Conservation (phyloP, 768 basidiomycete species). For the Tephrocybe sp. region DNA sequence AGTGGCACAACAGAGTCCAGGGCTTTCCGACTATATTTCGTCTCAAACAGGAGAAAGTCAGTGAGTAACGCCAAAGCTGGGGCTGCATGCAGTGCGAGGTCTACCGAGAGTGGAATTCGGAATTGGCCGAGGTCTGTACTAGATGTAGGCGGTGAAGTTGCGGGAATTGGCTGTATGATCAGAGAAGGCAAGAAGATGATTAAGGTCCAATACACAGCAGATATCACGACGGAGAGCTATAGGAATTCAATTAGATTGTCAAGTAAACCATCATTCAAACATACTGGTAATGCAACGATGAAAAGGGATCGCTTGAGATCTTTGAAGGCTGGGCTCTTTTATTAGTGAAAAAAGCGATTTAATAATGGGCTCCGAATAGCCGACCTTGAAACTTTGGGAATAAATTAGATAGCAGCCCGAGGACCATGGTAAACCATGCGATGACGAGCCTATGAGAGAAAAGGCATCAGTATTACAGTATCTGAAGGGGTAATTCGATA, state of each 20-base stretch:
- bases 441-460: constrained; percentile 30
- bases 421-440: constrained; percentile 33
- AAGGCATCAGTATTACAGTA: not conserved
- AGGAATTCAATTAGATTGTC: not conserved
- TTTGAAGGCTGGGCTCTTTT: constrained; percentile 31
- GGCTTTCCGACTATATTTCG: constrained; percentile 41
- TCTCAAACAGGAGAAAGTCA: constrained; percentile 70
- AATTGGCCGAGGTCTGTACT: constrained; percentile 24
- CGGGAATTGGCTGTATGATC: constrained; percentile 40
- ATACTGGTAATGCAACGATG: constrained; percentile 66
- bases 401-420: constrained; percentile 31
- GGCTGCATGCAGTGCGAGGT: constrained; percentile 63
- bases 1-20: constrained; percentile 26
- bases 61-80: constrained; percentile 56
- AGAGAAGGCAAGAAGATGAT: constrained; percentile 52
- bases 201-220: constrained; percentile 68
- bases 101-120: constrained; percentile 49
- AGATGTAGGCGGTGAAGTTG: constrained; percentile 25
- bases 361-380: constrained; percentile 4
- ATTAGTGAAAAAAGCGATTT: not conserved
- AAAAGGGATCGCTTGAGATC: constrained; percentile 53
- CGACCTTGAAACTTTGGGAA: constrained; percentile 29
- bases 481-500: not conserved
- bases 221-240: constrained; percentile 36
- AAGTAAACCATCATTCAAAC: constrained; percentile 14